Percentiles rank a stretch among this genome's conserved stretches.
These are phyloP conservation scores for Aspergillus wentii DNA, from an alignment of 495 filamentous ascomycete species.

Conservation along the genomic window DNA sequence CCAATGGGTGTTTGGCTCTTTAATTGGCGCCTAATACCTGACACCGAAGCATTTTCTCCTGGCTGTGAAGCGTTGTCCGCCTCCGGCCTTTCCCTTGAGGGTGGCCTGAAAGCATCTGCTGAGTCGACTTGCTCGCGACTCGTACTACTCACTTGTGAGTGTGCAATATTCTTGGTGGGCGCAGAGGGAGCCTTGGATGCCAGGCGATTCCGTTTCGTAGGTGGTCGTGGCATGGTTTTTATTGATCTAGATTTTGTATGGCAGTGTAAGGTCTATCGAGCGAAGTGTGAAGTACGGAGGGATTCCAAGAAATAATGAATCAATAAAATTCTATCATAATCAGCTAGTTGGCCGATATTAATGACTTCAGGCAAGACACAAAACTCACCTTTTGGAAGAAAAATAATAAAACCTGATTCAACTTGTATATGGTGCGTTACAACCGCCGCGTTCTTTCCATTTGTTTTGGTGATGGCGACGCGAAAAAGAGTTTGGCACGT, in stretches of 20 bases:
- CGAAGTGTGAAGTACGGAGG: no score
- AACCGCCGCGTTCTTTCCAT: no score
- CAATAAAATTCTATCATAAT: no score
- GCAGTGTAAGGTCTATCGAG: neutral
- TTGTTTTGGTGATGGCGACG: neutral
- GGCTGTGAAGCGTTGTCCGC: constrained; percentile 3
- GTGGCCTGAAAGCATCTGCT: constrained; percentile 4
- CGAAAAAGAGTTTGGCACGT: neutral
- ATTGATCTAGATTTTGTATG: neutral
- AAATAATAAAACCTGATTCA: no score
- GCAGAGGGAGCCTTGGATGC: constrained; percentile 11
- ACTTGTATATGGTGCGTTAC: no score
- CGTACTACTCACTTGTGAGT: neutral
- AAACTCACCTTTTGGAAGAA: no score
- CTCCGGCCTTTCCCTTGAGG: constrained; percentile 1
- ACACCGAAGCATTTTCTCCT: constrained; percentile 4
- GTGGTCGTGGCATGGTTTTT: constrained; percentile 39
- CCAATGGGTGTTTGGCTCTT: constrained; percentile 32
- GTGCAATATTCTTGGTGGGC: constrained; percentile 1
- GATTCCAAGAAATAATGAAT: no score
- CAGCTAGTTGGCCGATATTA: no score
- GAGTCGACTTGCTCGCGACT: neutral
- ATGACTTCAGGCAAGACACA: no score
- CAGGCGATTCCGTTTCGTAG: constrained; percentile 33
- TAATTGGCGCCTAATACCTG: constrained; percentile 18